Evolutionary conservation across 148 eudicot species (phyloP).

Genomic region (Silene latifolia): DNA sequence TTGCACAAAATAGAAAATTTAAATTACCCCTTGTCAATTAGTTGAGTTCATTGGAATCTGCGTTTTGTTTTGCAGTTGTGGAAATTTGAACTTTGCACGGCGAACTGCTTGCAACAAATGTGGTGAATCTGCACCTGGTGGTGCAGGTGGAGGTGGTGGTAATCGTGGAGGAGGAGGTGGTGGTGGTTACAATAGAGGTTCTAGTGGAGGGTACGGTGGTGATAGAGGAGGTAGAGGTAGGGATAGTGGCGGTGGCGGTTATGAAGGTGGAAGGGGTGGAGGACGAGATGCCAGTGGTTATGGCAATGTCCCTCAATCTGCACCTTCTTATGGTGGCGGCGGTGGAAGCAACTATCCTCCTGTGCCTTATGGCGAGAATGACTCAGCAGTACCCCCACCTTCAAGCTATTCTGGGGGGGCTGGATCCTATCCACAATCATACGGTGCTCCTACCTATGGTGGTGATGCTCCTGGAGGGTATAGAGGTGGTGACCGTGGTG

Average conservation of each 20-base stretch:
- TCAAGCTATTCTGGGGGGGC: constrained; percentile 75
- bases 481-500: constrained; percentile 51
- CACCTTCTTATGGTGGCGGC: constrained; percentile 55
- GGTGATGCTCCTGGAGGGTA: constrained; percentile 43
- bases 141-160: constrained; percentile 36
- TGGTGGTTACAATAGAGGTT: constrained; percentile 45
- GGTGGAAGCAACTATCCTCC: constrained; percentile 50
- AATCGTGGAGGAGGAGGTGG: constrained; percentile 38
- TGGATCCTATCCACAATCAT: constrained; percentile 71
- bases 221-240: constrained; percentile 50
- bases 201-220: constrained; percentile 53
- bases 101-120: constrained; percentile 90
- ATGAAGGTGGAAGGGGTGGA: constrained; percentile 51
- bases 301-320: constrained; percentile 50
- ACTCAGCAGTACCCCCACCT: constrained; percentile 83
- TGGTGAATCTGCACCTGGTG: constrained; percentile 61
- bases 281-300: constrained; percentile 62
- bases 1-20: neutral
- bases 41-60: constrained; percentile 20
- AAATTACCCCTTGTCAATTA: too few species aligned
- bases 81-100: constrained; percentile 90
- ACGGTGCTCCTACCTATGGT: constrained; percentile 60
- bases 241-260: constrained; percentile 27
- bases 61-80: constrained; percentile 57
- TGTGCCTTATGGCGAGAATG: constrained; percentile 55